Base-by-base conservation (phyloP, 163 green algal species). In the Coccomyxa subellipsoidea region DNA sequence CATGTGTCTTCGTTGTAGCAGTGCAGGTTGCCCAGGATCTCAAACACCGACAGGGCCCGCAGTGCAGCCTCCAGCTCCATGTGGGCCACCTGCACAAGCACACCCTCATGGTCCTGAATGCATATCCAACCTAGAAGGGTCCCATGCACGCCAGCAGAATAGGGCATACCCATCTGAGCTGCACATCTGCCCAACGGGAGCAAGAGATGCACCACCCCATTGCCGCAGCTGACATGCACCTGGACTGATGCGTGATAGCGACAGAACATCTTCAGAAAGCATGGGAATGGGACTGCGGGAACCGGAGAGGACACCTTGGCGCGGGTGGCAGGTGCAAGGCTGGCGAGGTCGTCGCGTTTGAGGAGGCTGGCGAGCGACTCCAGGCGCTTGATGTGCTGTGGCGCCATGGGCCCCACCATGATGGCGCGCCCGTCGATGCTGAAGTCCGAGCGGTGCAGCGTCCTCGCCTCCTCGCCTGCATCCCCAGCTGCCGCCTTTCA, bases 1-100 rank as follows among this genome's bases (percentile, higher is more conserved):
- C 32, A n/a, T 7, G 18, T 39, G 32, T 38, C 18, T 9, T 38
- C 4, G 4, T 27, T 47, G 70, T 47, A 39, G 32, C 70, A 77
- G 70, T 90, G 86, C 38, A 90, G 85, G 82, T 90, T 90, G 25
- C 79, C 86, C 36, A 90, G 35, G 27, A 89, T 47, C 69, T 90
- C 87, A 82, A 80, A 78, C 36, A 90, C 78, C 54, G 87, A 77
- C 78, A 87, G 66, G 0, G 72, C 81, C 0, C 84, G 78, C 81
- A 89, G 84, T 36, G 86, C 77, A 8, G 77, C 78, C 71, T 86
- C 53, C 31, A 32, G 4, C 9, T 69, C n/a, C 80, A 38, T 36
- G 25, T 53, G 25, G 38, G 39, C 39, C 23, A 40, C 12, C 23
- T 77, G 81, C 53, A 54, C 4, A 27, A 69, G 40, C n/a, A n/a